Evolutionary conservation across 1,284 basidiomycete species (phyloP), one percentile per base, ranked within the genome.

Genomic region (Ganoderma sp.): DNA sequence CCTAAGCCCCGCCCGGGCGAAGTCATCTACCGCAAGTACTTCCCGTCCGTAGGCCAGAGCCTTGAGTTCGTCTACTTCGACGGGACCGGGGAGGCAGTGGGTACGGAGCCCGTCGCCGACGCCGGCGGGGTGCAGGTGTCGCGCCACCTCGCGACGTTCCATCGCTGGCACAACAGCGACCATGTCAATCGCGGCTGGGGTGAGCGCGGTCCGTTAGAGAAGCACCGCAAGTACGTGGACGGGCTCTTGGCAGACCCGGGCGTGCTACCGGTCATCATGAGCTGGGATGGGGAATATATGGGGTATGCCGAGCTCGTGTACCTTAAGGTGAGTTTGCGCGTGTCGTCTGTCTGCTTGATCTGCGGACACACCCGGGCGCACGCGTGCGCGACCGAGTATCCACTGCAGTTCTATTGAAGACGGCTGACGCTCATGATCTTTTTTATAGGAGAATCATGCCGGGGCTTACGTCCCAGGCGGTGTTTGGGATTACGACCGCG

Each of bases 241-340:
- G 74, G 73, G 1, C 71, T 81, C 5, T 68, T 83, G 45, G 76
- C 73, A 3, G 84, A 88, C 71, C 82, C 83, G 6, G 81, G 81
- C 39, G 79, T 81, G 39, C 67, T 86, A 34, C 82, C 84, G 10
- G 77, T 85, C 22, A 81, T 89, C 67, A 82, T 84, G 75, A 80
- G 81, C 70, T 87, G 85, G 85, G 82, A 87, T 66, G 84, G 83
- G 2, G 84, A 87, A 73, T 75, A 82, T 58, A 87, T 87, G 75
- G 87, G 86, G 2, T 88, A 88, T 66, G 73, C 78, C 17, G 88
- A 88, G 75, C 67, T 87, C 32, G 82, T 82, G 17, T 88, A 85
- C 79, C 77, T 82, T 63, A 88, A 84, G 79, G 84, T 84, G 67
- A n/a, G 59, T 39, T 17, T 22, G 41, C 41, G 39, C 15, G 22